Conservation (phyloP, 257 asterid genomes). For the Plantago elongata region DNA sequence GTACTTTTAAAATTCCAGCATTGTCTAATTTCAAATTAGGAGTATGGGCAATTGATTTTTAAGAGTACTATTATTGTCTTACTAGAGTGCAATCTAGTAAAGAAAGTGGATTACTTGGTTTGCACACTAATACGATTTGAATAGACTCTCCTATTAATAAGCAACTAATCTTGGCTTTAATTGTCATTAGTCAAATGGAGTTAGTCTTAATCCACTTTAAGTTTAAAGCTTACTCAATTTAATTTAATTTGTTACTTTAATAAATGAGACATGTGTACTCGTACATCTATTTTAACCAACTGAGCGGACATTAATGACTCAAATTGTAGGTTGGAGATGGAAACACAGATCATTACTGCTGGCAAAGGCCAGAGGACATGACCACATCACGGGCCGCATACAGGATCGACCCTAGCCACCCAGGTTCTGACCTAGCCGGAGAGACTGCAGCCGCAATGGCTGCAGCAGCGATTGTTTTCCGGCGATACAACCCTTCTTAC, state of each 20-base stretch:
- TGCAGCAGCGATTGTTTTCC: conserved; percentile 48
- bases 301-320: too few species aligned
- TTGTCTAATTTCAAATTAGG: neutral
- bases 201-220: too few species aligned
- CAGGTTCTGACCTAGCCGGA: conserved; percentile 57
- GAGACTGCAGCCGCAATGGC: conserved; percentile 72
- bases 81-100: too few species aligned
- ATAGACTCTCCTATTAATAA: neutral
- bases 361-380: conserved; percentile 71
- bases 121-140: neutral
- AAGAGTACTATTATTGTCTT: too few species aligned
- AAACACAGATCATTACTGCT: conserved; percentile 46
- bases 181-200: too few species aligned
- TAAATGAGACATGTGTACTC: too few species aligned
- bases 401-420: conserved; percentile 37
- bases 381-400: conserved; percentile 45
- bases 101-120: neutral
- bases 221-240: too few species aligned
- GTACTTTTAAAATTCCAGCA: conserved; percentile 22
- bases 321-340: conserved; percentile 53
- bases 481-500: conserved; percentile 36
- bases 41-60: too few species aligned
- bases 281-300: too few species aligned
- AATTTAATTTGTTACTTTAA: too few species aligned
- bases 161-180: conserved; percentile 12